Evolutionary conservation across 345 rosid genomes (phyloP).

Genomic region (Salix suchowensis): DNA sequence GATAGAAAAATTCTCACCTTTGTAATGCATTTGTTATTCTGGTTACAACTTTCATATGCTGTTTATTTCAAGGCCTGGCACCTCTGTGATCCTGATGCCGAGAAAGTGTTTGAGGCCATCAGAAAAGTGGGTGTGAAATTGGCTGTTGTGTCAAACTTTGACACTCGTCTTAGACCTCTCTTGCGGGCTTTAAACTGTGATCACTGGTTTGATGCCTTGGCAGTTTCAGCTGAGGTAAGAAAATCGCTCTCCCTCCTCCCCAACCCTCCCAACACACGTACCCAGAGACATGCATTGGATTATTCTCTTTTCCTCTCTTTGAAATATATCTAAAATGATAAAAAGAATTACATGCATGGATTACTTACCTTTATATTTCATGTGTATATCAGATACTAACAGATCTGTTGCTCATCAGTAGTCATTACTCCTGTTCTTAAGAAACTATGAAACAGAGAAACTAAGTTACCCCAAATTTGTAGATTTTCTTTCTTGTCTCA

Average conservation of each 20-base stretch:
- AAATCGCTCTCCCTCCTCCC: not conserved
- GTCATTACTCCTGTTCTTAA: not conserved
- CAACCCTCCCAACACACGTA: not conserved
- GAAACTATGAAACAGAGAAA: not conserved
- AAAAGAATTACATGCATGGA: not conserved
- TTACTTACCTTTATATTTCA: not conserved
- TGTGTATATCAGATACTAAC: not conserved
- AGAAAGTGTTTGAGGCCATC: constrained; percentile 73
- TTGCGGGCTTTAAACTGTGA: constrained; percentile 78
- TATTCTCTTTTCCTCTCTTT: constrained; percentile 3
- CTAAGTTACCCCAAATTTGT: not conserved
- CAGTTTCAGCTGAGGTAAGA: constrained; percentile 94
- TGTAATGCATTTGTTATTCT: not conserved
- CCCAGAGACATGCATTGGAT: not conserved
- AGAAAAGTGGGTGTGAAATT: constrained; percentile 73
- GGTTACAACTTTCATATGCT: not conserved
- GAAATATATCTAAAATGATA: not conserved
- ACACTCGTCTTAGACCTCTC: constrained; percentile 86
- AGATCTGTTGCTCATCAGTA: not conserved
- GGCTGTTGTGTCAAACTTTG: constrained; percentile 93
- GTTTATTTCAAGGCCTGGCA: constrained; percentile 77
- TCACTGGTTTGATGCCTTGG: constrained; percentile 93
- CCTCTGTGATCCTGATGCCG: constrained; percentile 89
- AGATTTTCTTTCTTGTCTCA: not conserved
- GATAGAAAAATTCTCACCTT: not conserved